These are phyloP conservation scores for Arxiozyma telluris DNA, from an alignment of 1,139 yeast genomes.

Conservation along the genomic window DNA sequence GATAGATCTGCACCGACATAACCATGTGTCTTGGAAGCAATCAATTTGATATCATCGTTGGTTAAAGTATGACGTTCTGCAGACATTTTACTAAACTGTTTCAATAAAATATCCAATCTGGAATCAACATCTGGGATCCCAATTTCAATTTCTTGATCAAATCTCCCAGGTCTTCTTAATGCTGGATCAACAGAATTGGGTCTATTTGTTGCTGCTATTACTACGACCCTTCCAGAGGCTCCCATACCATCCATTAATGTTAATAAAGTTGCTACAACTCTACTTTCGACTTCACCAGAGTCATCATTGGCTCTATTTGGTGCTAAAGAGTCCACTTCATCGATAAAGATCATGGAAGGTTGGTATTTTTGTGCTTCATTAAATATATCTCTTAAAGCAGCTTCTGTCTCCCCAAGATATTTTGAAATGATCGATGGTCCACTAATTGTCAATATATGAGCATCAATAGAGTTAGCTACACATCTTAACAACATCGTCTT, in stretches of 20 bases:
- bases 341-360: slow-evolving; percentile 80
- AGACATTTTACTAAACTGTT: slow-evolving; percentile 56
- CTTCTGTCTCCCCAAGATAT: slow-evolving; percentile 89
- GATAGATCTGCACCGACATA: slow-evolving; percentile 83
- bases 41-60: slow-evolving; percentile 41
- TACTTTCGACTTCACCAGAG: slow-evolving; percentile 77
- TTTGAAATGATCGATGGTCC: slow-evolving; percentile 91
- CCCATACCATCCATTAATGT: slow-evolving; percentile 89
- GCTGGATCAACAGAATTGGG: slow-evolving; percentile 81
- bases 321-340: slow-evolving; percentile 85
- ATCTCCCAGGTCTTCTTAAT: slow-evolving; percentile 83
- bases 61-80: slow-evolving; percentile 45
- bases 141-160: slow-evolving; percentile 77
- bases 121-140: slow-evolving; percentile 70
- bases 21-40: slow-evolving; percentile 67
- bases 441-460: slow-evolving; percentile 76
- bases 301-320: slow-evolving; percentile 79
- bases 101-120: slow-evolving; percentile 51
- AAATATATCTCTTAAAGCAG: slow-evolving; percentile 69
- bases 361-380: slow-evolving; percentile 76
- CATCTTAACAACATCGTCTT: slow-evolving; percentile 83
- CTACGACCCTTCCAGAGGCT: slow-evolving; percentile 57
- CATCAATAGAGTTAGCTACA: slow-evolving; percentile 60
- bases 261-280: slow-evolving; percentile 81
- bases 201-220: slow-evolving; percentile 76